A percentile compares a stretch with the other conserved stretches of the same genome.
Evolutionary conservation across 1,139 yeast species (phyloP).

Genomic region (Yamadazyma kanchanaburiensis): DNA sequence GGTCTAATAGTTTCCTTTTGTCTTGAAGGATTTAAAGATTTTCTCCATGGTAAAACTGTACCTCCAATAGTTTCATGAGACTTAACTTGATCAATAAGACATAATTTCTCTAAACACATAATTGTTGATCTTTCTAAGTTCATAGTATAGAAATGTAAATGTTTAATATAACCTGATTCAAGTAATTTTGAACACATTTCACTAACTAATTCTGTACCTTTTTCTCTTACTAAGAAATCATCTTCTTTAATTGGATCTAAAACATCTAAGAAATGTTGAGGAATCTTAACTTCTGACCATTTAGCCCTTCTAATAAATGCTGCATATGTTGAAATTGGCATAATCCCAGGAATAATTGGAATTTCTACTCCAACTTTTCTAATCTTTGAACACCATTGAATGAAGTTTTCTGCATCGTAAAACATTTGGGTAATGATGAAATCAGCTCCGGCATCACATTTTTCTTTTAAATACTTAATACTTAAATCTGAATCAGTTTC

Average conservation of each 20-base stretch:
- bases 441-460: conserved; percentile 90
- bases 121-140: conserved; percentile 87
- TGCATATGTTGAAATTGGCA: conserved; percentile 96
- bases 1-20: conserved; percentile 86
- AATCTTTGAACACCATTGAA: conserved; percentile 74
- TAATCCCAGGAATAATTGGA: conserved; percentile 95
- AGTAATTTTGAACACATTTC: conserved; percentile 78
- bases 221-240: conserved; percentile 81
- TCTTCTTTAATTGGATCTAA: conserved; percentile 87
- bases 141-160: conserved; percentile 95
- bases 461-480: conserved; percentile 71
- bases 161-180: conserved; percentile 72
- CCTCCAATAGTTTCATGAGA: conserved; percentile 40
- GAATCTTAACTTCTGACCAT: conserved; percentile 86
- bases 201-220: conserved; percentile 78
- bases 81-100: conserved; percentile 48
- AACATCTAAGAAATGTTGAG: conserved; percentile 64
- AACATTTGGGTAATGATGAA: conserved; percentile 91
- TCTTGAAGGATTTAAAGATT: conserved; percentile 79
- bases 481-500: conserved; percentile 59
- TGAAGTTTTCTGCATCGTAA: conserved; percentile 83
- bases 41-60: conserved; percentile 77
- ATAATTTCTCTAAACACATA: conserved; percentile 78
- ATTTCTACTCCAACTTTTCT: conserved; percentile 73
- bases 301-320: conserved; percentile 89